Conservation (phyloP, 495 filamentous ascomycete species). For the Aspergillus egyptiacus region DNA sequence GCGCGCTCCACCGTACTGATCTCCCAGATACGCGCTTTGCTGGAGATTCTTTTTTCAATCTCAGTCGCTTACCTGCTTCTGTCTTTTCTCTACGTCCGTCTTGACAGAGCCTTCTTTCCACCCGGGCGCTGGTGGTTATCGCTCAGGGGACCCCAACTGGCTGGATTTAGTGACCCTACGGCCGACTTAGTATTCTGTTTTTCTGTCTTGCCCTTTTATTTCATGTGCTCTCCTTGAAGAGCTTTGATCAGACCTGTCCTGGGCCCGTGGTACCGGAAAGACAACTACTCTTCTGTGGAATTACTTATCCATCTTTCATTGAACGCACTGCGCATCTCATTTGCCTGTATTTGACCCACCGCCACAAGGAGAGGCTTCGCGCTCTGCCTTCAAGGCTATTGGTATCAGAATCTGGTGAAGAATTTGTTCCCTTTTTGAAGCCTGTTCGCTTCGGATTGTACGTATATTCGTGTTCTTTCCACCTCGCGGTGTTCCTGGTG, state of each 20-base stretch:
- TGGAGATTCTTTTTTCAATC: conserved; percentile 4
- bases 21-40: conserved; percentile 17
- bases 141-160: conserved; percentile 17
- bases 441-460: conserved; percentile 39
- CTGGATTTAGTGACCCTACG: conserved; percentile 11
- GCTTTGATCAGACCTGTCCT: conserved; percentile 17
- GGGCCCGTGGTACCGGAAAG: conserved; percentile 15
- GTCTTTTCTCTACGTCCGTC: conserved; percentile 1
- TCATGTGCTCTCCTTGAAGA: conserved; percentile 17
- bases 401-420: conserved; percentile 17
- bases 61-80: neutral
- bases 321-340: conserved; percentile 13
- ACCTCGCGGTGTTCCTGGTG: conserved; percentile 12
- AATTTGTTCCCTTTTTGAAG: conserved; percentile 25
- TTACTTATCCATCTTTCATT: conserved; percentile 15
- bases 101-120: conserved; percentile 1
- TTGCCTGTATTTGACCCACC: conserved; percentile 39
- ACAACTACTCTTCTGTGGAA: conserved; percentile 20
- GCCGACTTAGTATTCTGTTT: conserved; percentile 4
- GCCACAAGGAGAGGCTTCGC: conserved; percentile 7
- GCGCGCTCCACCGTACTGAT: conserved; percentile 15
- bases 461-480: conserved; percentile 36
- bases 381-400: conserved; percentile 15
- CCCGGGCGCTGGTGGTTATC: conserved; percentile 11
- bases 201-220: conserved; percentile 7